Percentiles rank a stretch among this genome's conserved stretches.
Evolutionary conservation across 2,329 filamentous ascomycete genomes (phyloP).

Genomic region (Juglanconis juglandina): DNA sequence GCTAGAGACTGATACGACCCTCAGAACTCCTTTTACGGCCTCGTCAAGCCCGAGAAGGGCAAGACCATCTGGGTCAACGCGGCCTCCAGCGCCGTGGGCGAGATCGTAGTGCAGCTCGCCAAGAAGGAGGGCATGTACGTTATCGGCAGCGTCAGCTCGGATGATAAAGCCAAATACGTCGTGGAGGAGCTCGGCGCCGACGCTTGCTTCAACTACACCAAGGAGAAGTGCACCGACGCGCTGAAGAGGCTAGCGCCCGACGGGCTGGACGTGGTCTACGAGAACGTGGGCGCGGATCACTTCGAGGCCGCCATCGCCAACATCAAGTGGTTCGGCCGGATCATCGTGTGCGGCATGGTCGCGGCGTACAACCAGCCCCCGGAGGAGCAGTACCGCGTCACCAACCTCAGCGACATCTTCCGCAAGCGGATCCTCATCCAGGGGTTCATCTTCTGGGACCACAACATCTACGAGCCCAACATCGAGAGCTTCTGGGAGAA

Average conservation of each 20-base stretch:
- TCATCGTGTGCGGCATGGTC: conserved; percentile 64
- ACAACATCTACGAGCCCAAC: conserved; percentile 59
- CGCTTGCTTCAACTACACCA: conserved; percentile 78
- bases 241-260: conserved; percentile 65
- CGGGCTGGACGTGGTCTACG: conserved; percentile 77
- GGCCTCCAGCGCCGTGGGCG: conserved; percentile 71
- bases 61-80: conserved; percentile 77
- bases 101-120: conserved; percentile 71
- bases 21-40: conserved; percentile 64
- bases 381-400: conserved; percentile 55
- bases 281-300: conserved; percentile 75
- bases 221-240: conserved; percentile 62
- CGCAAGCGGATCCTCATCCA: conserved; percentile 60
- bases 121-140: conserved; percentile 73
- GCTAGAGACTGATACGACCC: neutral
- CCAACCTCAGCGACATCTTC: conserved; percentile 58
- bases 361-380: conserved; percentile 61
- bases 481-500: conserved; percentile 61
- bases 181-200: conserved; percentile 67
- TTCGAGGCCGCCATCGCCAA: conserved; percentile 54
- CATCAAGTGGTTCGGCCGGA: conserved; percentile 62
- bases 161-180: conserved; percentile 72
- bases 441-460: conserved; percentile 60
- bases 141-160: conserved; percentile 71
- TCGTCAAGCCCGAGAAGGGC: conserved; percentile 70